Evolutionary conservation across 2,329 filamentous ascomycete species (phyloP).

Genomic region (Trichoderma citrinoviride): DNA sequence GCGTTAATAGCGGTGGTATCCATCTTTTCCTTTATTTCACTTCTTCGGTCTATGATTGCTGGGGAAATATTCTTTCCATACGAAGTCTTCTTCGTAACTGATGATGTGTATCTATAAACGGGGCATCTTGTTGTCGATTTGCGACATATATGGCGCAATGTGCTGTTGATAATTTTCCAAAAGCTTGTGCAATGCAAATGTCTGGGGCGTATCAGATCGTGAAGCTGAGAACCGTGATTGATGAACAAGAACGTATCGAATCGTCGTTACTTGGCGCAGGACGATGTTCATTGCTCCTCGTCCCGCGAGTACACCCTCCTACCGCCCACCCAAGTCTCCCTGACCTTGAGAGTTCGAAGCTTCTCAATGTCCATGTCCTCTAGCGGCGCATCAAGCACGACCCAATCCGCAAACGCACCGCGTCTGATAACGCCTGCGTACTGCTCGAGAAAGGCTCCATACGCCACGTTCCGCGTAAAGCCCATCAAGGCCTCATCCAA

Average conservation of each 20-base stretch:
- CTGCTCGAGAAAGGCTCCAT: conserved; percentile 58
- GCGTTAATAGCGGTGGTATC: conserved; percentile 13
- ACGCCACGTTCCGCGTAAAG: conserved; percentile 59
- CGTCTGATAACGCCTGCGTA: conserved; percentile 57
- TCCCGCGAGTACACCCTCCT: conserved; percentile 42
- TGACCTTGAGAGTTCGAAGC: conserved; percentile 54
- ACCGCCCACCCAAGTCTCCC: conserved; percentile 68
- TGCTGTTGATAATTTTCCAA: background rate
- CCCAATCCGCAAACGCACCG: conserved; percentile 67
- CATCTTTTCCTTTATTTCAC: background rate
- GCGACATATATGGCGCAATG: background rate
- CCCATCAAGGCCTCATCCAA: conserved; percentile 59
- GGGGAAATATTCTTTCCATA: no score
- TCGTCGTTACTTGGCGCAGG: no score
- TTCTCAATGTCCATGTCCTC: conserved; percentile 50
- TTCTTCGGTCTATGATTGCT: background rate
- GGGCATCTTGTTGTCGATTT: background rate
- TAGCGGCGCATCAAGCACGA: conserved; percentile 62
- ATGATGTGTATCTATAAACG: no score
- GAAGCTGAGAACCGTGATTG: background rate
- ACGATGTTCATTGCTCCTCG: background rate
- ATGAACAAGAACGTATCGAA: background rate
- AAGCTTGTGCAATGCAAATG: background rate
- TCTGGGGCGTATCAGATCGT: no score
- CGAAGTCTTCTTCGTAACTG: background rate